Conservation (phyloP, 768 basidiomycete species). For the Leccinum olivaceopallidum region DNA sequence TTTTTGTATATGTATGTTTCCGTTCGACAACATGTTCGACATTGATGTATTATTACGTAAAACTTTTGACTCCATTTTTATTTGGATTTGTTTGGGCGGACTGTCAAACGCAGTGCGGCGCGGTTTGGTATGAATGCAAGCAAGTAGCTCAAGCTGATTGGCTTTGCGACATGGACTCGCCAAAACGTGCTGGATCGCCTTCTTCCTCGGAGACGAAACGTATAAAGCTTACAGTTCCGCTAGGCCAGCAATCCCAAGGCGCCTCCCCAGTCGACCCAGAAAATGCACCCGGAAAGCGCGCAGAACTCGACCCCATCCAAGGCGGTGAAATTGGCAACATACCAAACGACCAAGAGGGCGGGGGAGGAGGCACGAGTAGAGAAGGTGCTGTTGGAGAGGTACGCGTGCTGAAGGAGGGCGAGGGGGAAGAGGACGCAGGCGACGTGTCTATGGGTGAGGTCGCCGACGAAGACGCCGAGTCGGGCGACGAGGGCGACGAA, state of each 20-base stretch:
- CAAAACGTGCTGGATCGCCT: conserved; percentile 64
- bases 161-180: conserved; percentile 53
- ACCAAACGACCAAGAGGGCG: conserved; percentile 36
- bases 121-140: conserved; percentile 11
- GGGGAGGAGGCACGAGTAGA: conserved; percentile 11
- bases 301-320: conserved; percentile 82
- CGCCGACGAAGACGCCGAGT: conserved; percentile 74
- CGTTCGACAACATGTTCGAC: no score
- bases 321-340: conserved; percentile 81
- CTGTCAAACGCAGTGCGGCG: conserved; percentile 5
- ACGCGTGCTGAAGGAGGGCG: conserved; percentile 47
- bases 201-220: conserved; percentile 58
- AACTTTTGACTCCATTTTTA: conserved; percentile 1
- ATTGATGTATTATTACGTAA: background rate
- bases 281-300: conserved; percentile 79
- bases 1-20: background rate
- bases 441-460: conserved; percentile 84
- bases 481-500: conserved; percentile 79
- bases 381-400: conserved; percentile 34
- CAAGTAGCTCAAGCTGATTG: conserved; percentile 28
- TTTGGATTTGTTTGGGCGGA: conserved; percentile 21
- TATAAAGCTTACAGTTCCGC: conserved; percentile 53
- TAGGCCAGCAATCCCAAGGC: conserved; percentile 55
- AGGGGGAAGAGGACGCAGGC: conserved; percentile 66
- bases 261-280: conserved; percentile 77